A percentile compares a stretch with the other conserved stretches of the same genome.
Evolutionary conservation across 129 eudicot species (phyloP).

Genomic region (Helichrysum umbraculigerum): DNA sequence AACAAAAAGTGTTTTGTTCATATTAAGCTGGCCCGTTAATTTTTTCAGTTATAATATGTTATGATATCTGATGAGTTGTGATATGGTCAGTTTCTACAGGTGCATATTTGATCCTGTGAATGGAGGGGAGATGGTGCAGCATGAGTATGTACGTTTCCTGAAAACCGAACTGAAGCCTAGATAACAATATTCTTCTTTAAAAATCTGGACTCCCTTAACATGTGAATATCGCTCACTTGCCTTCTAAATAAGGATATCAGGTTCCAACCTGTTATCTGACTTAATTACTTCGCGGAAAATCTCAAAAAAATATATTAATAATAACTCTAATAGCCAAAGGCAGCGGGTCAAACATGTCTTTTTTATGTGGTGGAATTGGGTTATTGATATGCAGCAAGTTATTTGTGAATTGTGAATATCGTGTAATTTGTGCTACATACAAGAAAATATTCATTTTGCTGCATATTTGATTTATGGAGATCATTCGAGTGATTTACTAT

Average conservation of each 20-base stretch:
- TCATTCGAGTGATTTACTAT: not conserved
- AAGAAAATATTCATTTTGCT: constrained; percentile 12
- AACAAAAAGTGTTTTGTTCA: too few relatives aligned
- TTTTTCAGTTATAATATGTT: not conserved
- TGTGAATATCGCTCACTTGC: constrained; percentile 43
- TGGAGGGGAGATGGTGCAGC: constrained; percentile 95
- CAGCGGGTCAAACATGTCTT: constrained; percentile 23
- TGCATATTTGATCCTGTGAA: constrained; percentile 91
- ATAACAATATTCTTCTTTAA: constrained; percentile 26
- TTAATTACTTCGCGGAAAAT: constrained; percentile 7
- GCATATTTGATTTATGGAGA: constrained; percentile 9
- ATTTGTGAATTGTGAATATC: constrained; percentile 25
- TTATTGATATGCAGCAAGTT: constrained; percentile 17
- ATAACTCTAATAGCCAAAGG: constrained; percentile 1
- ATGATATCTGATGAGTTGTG: constrained; percentile 23
- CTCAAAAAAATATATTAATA: not conserved
- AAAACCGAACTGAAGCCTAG: constrained; percentile 54
- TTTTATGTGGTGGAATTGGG: not conserved
- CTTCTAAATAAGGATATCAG: constrained; percentile 32
- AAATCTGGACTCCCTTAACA: constrained; percentile 13
- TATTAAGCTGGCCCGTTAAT: too few relatives aligned
- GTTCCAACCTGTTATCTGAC: constrained; percentile 17
- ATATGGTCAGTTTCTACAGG: constrained; percentile 72
- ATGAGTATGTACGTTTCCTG: constrained; percentile 73
- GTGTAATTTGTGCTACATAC: constrained; percentile 17